Conservation (phyloP, 2,329 filamentous ascomycete genomes). For the Apiospora rasikravindrae region DNA sequence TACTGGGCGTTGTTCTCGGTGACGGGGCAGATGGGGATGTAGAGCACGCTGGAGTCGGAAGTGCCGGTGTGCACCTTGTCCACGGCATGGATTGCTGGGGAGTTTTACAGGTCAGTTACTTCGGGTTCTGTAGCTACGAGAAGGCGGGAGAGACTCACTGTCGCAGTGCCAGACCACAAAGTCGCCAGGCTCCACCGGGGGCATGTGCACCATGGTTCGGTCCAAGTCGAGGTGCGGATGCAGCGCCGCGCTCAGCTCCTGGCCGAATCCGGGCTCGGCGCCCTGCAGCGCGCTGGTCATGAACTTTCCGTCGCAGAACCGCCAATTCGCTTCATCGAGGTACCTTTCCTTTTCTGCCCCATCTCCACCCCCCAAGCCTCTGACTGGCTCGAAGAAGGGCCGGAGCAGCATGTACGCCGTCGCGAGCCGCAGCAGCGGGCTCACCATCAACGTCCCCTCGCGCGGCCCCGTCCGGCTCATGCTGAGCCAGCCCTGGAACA, state of each 20-base stretch:
- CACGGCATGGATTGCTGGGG: constrained; percentile 73
- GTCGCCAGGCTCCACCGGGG: constrained; percentile 72
- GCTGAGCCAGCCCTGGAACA: constrained; percentile 88
- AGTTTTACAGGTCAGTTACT: constrained; percentile 3
- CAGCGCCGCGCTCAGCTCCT: constrained; percentile 67
- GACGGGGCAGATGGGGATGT: constrained; percentile 85
- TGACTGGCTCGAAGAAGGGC: constrained; percentile 76
- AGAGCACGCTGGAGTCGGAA: constrained; percentile 81
- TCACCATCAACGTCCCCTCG: constrained; percentile 83
- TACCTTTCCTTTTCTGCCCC: constrained; percentile 47
- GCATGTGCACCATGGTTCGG: constrained; percentile 74
- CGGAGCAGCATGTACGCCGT: constrained; percentile 82
- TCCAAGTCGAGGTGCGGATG: constrained; percentile 75
- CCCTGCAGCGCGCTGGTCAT: constrained; percentile 70
- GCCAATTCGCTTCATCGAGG: constrained; percentile 65
- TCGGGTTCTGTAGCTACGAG: too few species aligned
- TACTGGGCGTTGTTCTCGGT: constrained; percentile 78
- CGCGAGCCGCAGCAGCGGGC: constrained; percentile 75
- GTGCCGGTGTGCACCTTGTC: constrained; percentile 77
- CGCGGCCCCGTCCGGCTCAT: constrained; percentile 75
- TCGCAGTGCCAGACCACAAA: constrained; percentile 88
- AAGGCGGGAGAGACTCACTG: constrained; percentile 45
- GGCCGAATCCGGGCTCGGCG: constrained; percentile 69
- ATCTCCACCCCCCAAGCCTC: constrained; percentile 49
- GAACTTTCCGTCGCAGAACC: constrained; percentile 51